Evolutionary conservation across 2,329 filamentous ascomycete species (phyloP), one percentile per base, ranked within the genome.

Genomic region (Fusarium continuum): DNA sequence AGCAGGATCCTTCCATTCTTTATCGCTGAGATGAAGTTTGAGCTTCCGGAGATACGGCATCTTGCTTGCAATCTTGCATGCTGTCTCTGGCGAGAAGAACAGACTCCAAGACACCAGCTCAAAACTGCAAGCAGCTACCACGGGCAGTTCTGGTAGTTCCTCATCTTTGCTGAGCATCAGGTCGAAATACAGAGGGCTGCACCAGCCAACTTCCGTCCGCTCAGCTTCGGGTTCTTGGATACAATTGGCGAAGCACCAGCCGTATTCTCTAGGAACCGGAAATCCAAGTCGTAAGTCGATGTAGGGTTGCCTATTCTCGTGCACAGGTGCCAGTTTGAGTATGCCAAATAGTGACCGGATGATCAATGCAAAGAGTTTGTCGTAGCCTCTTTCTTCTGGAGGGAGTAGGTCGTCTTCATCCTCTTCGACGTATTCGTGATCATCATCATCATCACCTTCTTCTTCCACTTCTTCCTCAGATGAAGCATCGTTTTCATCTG

Each of bases 41-140:
- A 55, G 13, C 1, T 32, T 60, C 14, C 29, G 31, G 4, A 60
- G 22, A 9, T 2, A 9, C 7, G 57, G 31, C 57, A 61, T 61
- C 17, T 31, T 61, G 6, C 48, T 61, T 1, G 22, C 10, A 1
- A 61, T 22, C 6, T 9, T 32, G 13, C 57, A 61, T 4, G 47
- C 41, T 4, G 31, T 2, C 2, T 41, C 22, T 2, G 57, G 55
- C 1, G 28, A 25, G 13, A 60, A 34, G 5, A 58, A 47, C 1
- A 60, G 16, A 13, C 56, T 60, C 56, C 55, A 61, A 1, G 56
- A 60, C 4, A 46, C 22, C 4, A 60, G 19, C 1, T 60, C 40
- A 4, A 61, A 61, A 2, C 16, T 29, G 11, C 56, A 61, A 2
- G 55, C 28, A 11, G 35, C 35, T 29, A 60, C 34, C 11, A 40